Evolutionary conservation across 768 basidiomycete species (phyloP).

Genomic region (Lactarius evosmus): DNA sequence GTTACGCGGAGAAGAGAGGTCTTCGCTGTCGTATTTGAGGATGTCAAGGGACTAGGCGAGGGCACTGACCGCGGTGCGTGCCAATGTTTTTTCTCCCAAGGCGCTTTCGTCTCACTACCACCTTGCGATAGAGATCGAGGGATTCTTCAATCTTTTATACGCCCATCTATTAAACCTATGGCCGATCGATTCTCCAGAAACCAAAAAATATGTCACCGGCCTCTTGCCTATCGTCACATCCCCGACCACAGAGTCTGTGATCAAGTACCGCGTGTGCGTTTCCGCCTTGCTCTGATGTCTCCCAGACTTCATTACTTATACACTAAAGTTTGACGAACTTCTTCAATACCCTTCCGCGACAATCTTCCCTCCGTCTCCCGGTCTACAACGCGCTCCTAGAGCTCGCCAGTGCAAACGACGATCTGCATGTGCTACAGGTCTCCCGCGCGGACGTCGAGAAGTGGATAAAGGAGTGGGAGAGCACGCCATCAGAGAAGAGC

Average conservation of each 20-base stretch:
- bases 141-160: constrained; percentile 82
- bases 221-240: constrained; percentile 57
- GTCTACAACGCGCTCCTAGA: constrained; percentile 64
- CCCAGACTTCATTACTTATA: not conserved
- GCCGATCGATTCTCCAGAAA: constrained; percentile 51
- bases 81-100: not conserved
- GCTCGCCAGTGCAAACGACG: constrained; percentile 55
- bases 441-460: constrained; percentile 61
- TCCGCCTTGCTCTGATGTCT: not conserved
- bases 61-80: constrained; percentile 70
- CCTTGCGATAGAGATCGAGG: constrained; percentile 62
- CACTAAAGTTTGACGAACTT: constrained; percentile 67
- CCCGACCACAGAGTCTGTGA: constrained; percentile 48
- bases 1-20: constrained; percentile 49
- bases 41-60: constrained; percentile 68
- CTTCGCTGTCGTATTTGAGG: constrained; percentile 53
- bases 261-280: constrained; percentile 76
- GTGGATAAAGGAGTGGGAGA: constrained; percentile 76
- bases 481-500: constrained; percentile 59
- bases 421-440: constrained; percentile 60
- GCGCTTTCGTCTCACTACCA: constrained; percentile 12
- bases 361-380: constrained; percentile 57
- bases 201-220: constrained; percentile 46
- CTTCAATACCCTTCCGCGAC: constrained; percentile 71
- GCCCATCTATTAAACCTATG: constrained; percentile 67